Percentiles rank a stretch among this genome's conserved stretches.
Evolutionary conservation across 345 rosid genomes (phyloP).

Genomic region (Syzygium aqueum): DNA sequence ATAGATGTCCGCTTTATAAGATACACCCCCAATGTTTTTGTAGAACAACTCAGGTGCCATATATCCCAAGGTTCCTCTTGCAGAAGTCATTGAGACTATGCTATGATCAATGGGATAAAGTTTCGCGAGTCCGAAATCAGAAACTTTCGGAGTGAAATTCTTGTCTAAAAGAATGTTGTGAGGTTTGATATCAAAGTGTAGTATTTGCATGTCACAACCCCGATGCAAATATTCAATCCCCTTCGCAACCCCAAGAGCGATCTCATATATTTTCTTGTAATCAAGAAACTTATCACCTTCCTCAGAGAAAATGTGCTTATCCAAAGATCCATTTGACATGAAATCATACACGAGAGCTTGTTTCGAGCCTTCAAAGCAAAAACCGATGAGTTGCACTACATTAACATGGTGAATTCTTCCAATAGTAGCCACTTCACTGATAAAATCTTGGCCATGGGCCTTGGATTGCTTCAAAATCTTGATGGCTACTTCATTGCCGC

Average conservation of each 20-base stretch:
- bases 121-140: neutral
- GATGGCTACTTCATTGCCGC: neutral
- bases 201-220: neutral
- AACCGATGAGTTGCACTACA: neutral
- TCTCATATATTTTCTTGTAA: neutral
- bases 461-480: neutral
- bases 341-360: neutral
- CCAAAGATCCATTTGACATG: neutral
- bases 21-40: neutral
- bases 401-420: neutral
- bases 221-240: neutral
- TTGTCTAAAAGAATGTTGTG: neutral
- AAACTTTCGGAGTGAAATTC: neutral
- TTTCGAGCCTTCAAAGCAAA: neutral
- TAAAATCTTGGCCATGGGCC: neutral
- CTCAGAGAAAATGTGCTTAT: no score
- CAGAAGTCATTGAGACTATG: neutral
- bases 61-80: neutral
- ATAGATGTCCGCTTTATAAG: neutral
- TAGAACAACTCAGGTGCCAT: neutral
- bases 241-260: neutral
- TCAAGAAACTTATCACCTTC: neutral
- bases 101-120: neutral
- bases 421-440: neutral
- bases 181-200: neutral